Evolutionary conservation across 129 eudicot genomes (phyloP).

Genomic region (Artemisia annua): DNA sequence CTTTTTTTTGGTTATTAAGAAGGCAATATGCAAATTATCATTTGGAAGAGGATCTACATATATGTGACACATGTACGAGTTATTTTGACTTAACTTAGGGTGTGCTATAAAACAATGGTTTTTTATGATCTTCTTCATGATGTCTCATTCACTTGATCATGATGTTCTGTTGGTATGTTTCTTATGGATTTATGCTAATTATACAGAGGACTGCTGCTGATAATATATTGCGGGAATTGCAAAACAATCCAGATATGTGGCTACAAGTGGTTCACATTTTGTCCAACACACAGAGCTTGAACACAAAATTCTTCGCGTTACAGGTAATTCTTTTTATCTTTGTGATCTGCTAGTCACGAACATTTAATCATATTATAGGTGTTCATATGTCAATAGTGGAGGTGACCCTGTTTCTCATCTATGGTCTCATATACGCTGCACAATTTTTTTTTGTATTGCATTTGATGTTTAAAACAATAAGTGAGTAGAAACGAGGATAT

Average conservation of each 20-base stretch:
- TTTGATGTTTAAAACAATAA: too few relatives aligned
- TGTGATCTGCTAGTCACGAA: conserved; percentile 7
- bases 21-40: background rate
- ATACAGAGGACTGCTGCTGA: conserved; percentile 93
- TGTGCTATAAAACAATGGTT: background rate
- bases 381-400: background rate
- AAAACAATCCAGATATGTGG: conserved; percentile 96
- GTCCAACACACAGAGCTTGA: conserved; percentile 71
- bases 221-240: conserved; percentile 84
- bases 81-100: background rate
- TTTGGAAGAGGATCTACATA: background rate
- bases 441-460: too few relatives aligned
- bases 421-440: too few relatives aligned
- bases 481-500: too few relatives aligned
- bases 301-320: conserved; percentile 90
- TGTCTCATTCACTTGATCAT: conserved; percentile 11
- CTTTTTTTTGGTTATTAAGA: background rate
- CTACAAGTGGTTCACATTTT: conserved; percentile 98
- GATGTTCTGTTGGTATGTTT: conserved; percentile 14
- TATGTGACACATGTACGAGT: background rate
- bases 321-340: conserved; percentile 56
- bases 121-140: background rate
- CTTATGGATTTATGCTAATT: conserved; percentile 16
- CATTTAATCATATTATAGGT: background rate
- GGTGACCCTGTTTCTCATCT: too few relatives aligned